Base-by-base conservation (phyloP, 1,139 yeast species). In the Casaregolazyma lundiana region DNA sequence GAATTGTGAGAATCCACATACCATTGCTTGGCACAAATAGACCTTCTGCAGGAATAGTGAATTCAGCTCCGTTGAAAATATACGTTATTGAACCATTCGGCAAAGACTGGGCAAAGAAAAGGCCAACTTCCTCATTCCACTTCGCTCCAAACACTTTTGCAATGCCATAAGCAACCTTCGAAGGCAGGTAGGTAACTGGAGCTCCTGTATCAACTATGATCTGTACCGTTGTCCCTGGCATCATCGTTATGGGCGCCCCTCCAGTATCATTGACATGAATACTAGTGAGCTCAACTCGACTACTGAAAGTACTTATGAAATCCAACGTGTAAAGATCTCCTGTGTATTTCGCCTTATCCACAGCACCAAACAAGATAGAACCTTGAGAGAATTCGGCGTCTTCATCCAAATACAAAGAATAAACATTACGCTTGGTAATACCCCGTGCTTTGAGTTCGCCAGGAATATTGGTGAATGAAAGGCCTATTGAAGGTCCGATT, bases 301-400 rank as follows among this genome's bases (percentile, higher is more conserved):
- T 46, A 6, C 46, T 9, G 15, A 16, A 21, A 17, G 29, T 15
- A 13, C 46, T 34, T n/a, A 47, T 50, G 30, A 59, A 32, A n/a
- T 66, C 65, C 6, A 65, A 55, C 2, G 62, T 57, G 46, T 51
- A 55, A 16, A 78, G 67, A 6, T 66, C 56, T 0, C 84, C 84
- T 0, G 64, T 43, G 59, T 70, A 77, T 58, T 76, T 77, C 26
- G 74, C 67, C 40, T 67, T 65, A 60, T 80, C 84, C 7, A 78
- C 66, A 5, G 80, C 85, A 6, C 85, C 85, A 60, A 80, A 77
- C 43, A 80, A 62, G 20, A 80, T 56, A 17, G 68, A 59, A 1
- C 84, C 85, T 1, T 65, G 48, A 15, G 61, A 52, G 1, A 75
- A 61, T n/a, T 64, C 64, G 26, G 65, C 53, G 38, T 69, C 64